Conservation (phyloP, 805 yeast genomes). For the Candida golubevii region DNA sequence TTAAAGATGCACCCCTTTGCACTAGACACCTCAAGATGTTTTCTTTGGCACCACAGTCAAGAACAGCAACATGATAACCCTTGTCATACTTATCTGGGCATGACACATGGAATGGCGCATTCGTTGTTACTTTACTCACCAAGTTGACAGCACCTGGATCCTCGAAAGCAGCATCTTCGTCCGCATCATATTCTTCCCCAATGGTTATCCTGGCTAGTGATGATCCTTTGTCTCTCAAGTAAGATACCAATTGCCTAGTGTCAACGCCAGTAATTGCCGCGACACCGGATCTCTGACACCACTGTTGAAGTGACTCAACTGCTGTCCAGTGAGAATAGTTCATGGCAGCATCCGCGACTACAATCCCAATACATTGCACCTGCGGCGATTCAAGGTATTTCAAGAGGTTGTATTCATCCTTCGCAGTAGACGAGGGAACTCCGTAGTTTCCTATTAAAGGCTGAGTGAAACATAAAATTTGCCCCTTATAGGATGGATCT, state of each 20-base stretch:
- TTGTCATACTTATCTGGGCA: slow-evolving; percentile 53
- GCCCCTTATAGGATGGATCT: slow-evolving; percentile 97
- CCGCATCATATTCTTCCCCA: slow-evolving; percentile 89
- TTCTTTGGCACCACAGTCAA: slow-evolving; percentile 98
- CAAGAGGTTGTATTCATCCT: slow-evolving; percentile 80
- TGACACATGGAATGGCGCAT: slow-evolving; percentile 86
- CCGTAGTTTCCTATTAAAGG: slow-evolving; percentile 98
- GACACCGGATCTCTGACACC: slow-evolving; percentile 96
- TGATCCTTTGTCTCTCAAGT: slow-evolving; percentile 93
- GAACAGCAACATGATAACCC: slow-evolving; percentile 76
- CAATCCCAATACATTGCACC: slow-evolving; percentile 92
- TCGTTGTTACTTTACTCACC: slow-evolving; percentile 91
- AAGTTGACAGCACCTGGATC: slow-evolving; percentile 89
- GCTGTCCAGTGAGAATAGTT: slow-evolving; percentile 99
- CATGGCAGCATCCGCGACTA: slow-evolving; percentile 92
- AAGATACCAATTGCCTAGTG: slow-evolving; percentile 90
- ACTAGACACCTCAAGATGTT: slow-evolving; percentile 92
- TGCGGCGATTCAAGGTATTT: slow-evolving; percentile 89
- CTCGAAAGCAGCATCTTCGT: slow-evolving; percentile 82
- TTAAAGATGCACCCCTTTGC: slow-evolving; percentile 90
- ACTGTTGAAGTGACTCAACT: slow-evolving; percentile 86
- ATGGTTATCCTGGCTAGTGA: slow-evolving; percentile 85
- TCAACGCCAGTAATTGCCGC: slow-evolving; percentile 96
- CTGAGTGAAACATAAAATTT: slow-evolving; percentile 93
- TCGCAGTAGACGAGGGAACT: slow-evolving; percentile 79